Percentiles rank a stretch among this genome's conserved stretches.
Conservation (phyloP, 257 asterid genomes). For the Ocimum tenuiflorum region DNA sequence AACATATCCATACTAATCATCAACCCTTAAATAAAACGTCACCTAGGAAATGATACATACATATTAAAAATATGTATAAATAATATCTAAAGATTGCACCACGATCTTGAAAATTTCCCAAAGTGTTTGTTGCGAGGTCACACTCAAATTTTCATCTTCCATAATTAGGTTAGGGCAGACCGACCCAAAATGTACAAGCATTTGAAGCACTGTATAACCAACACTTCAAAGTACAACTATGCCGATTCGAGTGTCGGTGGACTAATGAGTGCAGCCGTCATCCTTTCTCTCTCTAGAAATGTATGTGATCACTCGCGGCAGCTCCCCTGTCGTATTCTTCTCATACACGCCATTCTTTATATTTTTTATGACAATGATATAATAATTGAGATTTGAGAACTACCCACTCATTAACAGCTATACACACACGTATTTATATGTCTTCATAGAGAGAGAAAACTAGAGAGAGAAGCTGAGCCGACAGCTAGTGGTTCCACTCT, state of each 20-base stretch:
- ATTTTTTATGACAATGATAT: background rate
- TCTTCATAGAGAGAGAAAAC: constrained; percentile 12
- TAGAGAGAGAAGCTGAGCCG: constrained; percentile 18
- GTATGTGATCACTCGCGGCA: constrained; percentile 3
- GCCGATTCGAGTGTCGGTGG: constrained; percentile 27
- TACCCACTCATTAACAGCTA: constrained; percentile 36
- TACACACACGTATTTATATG: constrained; percentile 12
- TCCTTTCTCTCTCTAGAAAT: constrained; percentile 16
- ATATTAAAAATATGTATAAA: no score
- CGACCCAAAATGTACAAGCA: constrained; percentile 19
- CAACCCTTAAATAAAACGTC: no score
- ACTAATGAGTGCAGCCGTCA: background rate
- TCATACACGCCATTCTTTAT: constrained; percentile 27
- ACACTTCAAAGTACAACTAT: constrained; percentile 1
- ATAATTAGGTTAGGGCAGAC: background rate
- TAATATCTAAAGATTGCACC: background rate
- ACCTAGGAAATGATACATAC: no score
- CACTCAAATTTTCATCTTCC: background rate
- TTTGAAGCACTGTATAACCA: constrained; percentile 4
- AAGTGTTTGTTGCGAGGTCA: constrained; percentile 10
- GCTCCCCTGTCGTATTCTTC: constrained; percentile 57
- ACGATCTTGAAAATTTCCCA: background rate
- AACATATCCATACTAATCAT: no score
- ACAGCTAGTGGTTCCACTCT: constrained; percentile 23
- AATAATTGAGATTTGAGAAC: constrained; percentile 12